Conservation (phyloP, 2,329 filamentous ascomycete species). For the Cryphonectria nitschkei region DNA sequence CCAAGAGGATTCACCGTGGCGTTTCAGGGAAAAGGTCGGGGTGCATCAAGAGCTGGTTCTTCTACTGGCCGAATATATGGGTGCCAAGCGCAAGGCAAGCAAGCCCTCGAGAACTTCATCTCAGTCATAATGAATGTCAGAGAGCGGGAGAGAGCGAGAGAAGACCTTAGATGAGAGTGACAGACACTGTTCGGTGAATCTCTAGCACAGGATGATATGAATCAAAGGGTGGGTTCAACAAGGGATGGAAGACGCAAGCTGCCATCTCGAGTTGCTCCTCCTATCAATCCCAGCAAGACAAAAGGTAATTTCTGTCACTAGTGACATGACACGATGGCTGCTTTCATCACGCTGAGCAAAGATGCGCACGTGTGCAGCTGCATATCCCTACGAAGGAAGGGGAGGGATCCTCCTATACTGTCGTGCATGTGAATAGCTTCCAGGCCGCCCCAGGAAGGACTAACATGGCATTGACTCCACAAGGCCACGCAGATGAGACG, state of each 20-base stretch:
- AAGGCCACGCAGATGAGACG: conserved; percentile 16
- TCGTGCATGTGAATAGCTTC: conserved; percentile 11
- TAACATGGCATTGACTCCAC: neutral
- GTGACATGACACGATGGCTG: no score
- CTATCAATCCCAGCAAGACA: no score
- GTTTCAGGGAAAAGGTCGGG: neutral
- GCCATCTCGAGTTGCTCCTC: no score
- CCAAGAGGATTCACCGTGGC: neutral
- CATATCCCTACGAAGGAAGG: neutral
- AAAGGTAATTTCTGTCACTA: no score
- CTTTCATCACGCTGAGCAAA: neutral
- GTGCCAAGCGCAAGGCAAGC: neutral
- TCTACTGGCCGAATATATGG: neutral
- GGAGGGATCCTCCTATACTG: neutral
- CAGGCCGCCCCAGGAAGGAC: conserved; percentile 4
- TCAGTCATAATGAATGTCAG: no score
- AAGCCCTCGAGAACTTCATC: neutral
- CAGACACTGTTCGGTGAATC: neutral
- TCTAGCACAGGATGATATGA: neutral
- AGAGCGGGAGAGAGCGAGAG: no score
- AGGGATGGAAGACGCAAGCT: no score
- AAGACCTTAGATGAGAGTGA: neutral
- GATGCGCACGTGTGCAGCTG: neutral
- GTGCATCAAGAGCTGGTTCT: neutral
- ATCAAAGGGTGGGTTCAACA: no score